Percentiles rank a stretch among this genome's conserved stretches.
Conservation (phyloP, 352 stramenopile genomes). For the Phytophthora sojae region DNA sequence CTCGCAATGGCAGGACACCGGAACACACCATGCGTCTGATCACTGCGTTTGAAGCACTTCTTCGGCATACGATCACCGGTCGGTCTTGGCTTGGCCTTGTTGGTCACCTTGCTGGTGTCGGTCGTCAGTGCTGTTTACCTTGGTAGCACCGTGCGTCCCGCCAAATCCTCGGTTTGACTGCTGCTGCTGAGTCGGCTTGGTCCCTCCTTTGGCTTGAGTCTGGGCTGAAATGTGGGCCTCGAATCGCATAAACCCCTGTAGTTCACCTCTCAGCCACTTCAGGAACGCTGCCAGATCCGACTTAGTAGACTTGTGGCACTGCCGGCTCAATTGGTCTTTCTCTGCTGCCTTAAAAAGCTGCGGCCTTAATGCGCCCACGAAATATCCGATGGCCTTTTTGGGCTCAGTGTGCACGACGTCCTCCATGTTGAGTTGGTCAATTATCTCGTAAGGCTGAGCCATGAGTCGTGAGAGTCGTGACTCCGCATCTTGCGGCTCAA, state of each 20-base stretch:
- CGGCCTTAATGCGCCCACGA: neutral
- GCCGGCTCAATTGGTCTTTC: constrained; percentile 12
- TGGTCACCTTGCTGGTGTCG: neutral
- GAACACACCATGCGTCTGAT: constrained; percentile 4
- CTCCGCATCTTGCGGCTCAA: constrained; percentile 6
- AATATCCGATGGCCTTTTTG: constrained; percentile 14
- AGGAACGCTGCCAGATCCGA: neutral
- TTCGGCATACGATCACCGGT: no score
- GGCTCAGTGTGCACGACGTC: constrained; percentile 7
- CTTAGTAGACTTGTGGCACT: constrained; percentile 12
- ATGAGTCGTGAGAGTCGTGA: constrained; percentile 10
- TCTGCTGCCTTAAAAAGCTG: constrained; percentile 8
- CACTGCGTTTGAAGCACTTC: no score
- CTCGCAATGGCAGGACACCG: constrained; percentile 10
- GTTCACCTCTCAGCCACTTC: neutral
- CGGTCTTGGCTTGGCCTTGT: neutral
- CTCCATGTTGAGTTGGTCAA: constrained; percentile 27
- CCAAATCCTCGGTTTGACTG: neutral
- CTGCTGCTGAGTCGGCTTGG: neutral
- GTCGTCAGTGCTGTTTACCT: neutral
- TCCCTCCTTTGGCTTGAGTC: neutral
- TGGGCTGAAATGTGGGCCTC: neutral
- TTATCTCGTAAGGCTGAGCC: constrained; percentile 10
- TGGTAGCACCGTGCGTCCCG: neutral
- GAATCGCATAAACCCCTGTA: neutral